Evolutionary conservation across 768 basidiomycete species (phyloP).

Genomic region (Pholiota molesta): DNA sequence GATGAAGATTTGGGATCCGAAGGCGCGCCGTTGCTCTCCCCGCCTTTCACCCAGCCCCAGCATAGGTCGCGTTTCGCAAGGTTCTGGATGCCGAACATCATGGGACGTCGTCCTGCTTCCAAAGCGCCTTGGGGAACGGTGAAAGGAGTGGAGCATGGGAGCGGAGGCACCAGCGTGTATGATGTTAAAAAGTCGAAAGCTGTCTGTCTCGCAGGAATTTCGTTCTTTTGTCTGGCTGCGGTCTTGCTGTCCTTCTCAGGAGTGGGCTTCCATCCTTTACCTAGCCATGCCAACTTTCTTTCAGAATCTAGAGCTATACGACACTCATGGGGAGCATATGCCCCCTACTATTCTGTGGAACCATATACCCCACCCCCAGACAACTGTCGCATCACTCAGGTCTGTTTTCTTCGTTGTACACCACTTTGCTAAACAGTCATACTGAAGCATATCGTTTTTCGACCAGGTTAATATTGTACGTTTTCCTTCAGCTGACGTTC

Average conservation of each 20-base stretch:
- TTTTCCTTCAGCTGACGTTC: not conserved
- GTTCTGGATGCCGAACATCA: not conserved
- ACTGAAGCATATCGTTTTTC: not conserved
- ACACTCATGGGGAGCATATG: not conserved
- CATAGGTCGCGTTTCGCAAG: not conserved
- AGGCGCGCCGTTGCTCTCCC: not conserved
- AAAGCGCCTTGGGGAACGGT: not conserved
- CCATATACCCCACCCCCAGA: constrained; percentile 8
- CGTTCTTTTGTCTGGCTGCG: not conserved
- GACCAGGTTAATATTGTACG: constrained; percentile 9
- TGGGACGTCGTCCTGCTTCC: not conserved
- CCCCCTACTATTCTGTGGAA: constrained; percentile 1
- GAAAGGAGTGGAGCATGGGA: not conserved
- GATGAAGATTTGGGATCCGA: not conserved
- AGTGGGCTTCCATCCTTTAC: not conserved
- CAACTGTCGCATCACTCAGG: constrained; percentile 2
- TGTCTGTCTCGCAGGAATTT: not conserved
- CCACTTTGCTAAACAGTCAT: not conserved
- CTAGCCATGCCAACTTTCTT: not conserved
- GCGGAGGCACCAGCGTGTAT: too few species aligned
- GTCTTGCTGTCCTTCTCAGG: not conserved
- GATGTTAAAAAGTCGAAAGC: not conserved
- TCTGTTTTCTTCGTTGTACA: not conserved
- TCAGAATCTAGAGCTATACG: not conserved
- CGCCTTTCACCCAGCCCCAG: not conserved